Base-by-base conservation (phyloP, 257 asterid genomes). In the Sherardia arvensis region DNA sequence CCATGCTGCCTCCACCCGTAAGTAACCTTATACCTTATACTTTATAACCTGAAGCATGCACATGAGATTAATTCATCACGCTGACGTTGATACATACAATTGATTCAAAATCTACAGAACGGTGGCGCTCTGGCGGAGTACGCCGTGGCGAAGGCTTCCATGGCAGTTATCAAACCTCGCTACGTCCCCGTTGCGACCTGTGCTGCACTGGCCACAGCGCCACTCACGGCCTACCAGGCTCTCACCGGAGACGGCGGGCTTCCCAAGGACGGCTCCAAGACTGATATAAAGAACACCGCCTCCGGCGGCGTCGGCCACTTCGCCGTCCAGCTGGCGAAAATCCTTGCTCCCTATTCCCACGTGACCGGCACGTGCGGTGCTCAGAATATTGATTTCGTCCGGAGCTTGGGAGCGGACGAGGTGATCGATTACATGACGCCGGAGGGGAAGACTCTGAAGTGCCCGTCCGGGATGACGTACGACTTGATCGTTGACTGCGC, bases 301-400 rank as follows among this genome's bases (percentile, higher is more conserved):
- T 85, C 94, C 0, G 94, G 97, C 7, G 94, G 94, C 0, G 97
- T 85, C 0, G 95, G 97, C 32, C 94, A 77, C 3, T 83, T 81
- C 62, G 85, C 84, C 1, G 92, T 83, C 30, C 94, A 87, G 72
- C 74, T 90, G 25, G 94, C 95, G 11, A 90, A 90, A 73, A 43
- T 43, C 17, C 80, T 90, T 7, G 21, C 21, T 43, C 51, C 51
- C 1, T 7, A 79, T 65, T 34, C 77, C 9, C 85, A 85, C 12
- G 90, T 90, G 23, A 90, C 95, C 0, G 91, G 85, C 53, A 87
- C 97, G 1, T 90, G 95, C 43, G 95, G 97, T 3, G 84, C 88
- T 38, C 86, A 88, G 10, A 90, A 90, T 71, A 4, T 83, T 3
- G 87, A 78, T 5, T 62, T 85, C 0, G 81, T 90, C 20, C 80